A percentile compares a stretch with the other conserved stretches of the same genome.
These are phyloP conservation scores for Hansenula anomala DNA, from an alignment of 1,139 yeast species.

Conservation along the genomic window DNA sequence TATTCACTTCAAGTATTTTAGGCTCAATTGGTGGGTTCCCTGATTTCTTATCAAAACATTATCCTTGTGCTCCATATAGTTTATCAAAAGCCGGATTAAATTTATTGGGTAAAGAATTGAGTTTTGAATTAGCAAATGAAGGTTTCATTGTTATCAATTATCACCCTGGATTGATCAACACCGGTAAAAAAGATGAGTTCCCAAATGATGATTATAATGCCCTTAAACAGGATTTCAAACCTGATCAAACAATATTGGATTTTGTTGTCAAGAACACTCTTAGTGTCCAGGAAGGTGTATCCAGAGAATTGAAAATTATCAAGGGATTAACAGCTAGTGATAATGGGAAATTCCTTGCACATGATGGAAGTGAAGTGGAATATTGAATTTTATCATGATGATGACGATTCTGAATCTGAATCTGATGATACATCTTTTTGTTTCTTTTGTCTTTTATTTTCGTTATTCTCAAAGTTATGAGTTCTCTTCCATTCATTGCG, in stretches of 20 bases:
- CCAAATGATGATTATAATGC: slow-evolving; percentile 24
- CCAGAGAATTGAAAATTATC: slow-evolving; percentile 13
- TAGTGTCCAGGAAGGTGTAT: slow-evolving; percentile 11
- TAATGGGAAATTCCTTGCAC: slow-evolving; percentile 15
- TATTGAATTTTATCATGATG: too few relatives aligned
- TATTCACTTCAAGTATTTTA: slow-evolving; percentile 25
- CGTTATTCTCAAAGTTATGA: too few relatives aligned
- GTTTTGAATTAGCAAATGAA: background rate
- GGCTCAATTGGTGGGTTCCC: slow-evolving; percentile 23
- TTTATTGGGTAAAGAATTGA: background rate
- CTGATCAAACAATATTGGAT: slow-evolving; percentile 10
- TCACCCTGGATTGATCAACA: slow-evolving; percentile 29
- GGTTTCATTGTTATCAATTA: slow-evolving; percentile 19
- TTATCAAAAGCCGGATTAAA: slow-evolving; percentile 26
- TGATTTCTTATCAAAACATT: slow-evolving; percentile 8
- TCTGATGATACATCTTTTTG: too few relatives aligned
- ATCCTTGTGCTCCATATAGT: slow-evolving; percentile 25
- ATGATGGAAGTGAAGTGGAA: slow-evolving; percentile 10
- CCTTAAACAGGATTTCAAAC: slow-evolving; percentile 6
- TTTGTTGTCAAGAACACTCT: slow-evolving; percentile 9
- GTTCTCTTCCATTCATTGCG: too few relatives aligned
- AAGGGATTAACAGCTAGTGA: slow-evolving; percentile 8
- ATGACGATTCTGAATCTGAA: too few relatives aligned
- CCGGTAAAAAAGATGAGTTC: slow-evolving; percentile 3
- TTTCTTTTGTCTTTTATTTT: too few relatives aligned